These are phyloP conservation scores for Elasticomyces elasticus DNA, from an alignment of 495 filamentous ascomycete species.

Conservation along the genomic window DNA sequence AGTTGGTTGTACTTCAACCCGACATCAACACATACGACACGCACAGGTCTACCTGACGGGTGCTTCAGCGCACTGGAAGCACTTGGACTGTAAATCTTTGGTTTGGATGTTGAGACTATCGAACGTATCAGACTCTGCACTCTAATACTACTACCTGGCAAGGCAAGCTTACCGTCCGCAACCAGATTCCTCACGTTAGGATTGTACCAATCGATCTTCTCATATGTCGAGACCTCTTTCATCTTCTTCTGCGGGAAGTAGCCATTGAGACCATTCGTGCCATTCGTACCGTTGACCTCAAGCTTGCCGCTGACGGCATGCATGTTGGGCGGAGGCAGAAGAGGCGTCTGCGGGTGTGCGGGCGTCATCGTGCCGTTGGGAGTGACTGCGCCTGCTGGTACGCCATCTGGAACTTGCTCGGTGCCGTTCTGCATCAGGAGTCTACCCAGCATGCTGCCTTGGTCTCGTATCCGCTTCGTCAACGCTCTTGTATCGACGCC, in stretches of 20 bases:
- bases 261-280: constrained; percentile 20
- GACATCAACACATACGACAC: constrained; percentile 87
- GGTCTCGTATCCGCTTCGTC: constrained; percentile 84
- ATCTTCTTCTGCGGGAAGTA: constrained; percentile 7
- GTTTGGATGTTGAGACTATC: constrained; percentile 74
- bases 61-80: constrained; percentile 60
- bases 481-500: constrained; percentile 89
- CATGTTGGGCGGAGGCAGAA: constrained; percentile 3
- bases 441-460: constrained; percentile 93
- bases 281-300: constrained; percentile 21
- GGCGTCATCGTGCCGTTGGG: constrained; percentile 17
- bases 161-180: constrained; percentile 65
- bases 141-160: constrained; percentile 15
- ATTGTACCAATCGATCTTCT: constrained; percentile 75
- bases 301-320: constrained; percentile 10
- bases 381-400: constrained; percentile 16
- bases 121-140: constrained; percentile 13
- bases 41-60: constrained; percentile 72
- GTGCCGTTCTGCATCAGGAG: constrained; percentile 56
- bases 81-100: constrained; percentile 69
- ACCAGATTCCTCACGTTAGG: constrained; percentile 89
- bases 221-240: constrained; percentile 30
- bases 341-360: background rate
- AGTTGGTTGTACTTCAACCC: constrained; percentile 97
- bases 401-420: constrained; percentile 14